These are phyloP conservation scores for Xylariales sp. DNA, from an alignment of 2,329 filamentous ascomycete genomes.

Conservation along the genomic window DNA sequence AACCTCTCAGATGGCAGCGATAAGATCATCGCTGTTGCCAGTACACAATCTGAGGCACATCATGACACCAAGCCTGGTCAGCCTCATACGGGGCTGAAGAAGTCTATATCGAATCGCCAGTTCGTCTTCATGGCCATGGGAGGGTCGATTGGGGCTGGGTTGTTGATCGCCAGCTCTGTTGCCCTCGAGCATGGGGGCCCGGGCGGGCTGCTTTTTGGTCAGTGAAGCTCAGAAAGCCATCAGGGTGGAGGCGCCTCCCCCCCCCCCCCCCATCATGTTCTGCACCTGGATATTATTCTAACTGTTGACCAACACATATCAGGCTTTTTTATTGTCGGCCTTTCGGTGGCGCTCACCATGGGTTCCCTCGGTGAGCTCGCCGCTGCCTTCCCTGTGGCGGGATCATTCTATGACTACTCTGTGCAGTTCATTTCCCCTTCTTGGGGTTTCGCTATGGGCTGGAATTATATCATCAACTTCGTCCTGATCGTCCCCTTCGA, in stretches of 20 bases:
- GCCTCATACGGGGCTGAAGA: slow-evolving; percentile 11
- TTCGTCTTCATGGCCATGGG: slow-evolving; percentile 30
- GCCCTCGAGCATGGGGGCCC: slow-evolving; percentile 27
- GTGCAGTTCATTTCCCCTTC: slow-evolving; percentile 30
- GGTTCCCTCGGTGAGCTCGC: slow-evolving; percentile 19
- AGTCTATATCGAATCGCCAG: slow-evolving; percentile 27
- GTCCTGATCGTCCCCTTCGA: slow-evolving; percentile 32
- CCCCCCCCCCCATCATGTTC: too few relatives aligned
- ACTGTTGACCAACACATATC: too few relatives aligned
- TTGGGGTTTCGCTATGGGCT: slow-evolving; percentile 35
- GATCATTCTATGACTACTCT: slow-evolving; percentile 34
- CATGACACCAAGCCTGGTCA: not conserved
- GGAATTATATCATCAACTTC: slow-evolving; percentile 33
- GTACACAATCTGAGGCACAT: too few relatives aligned
- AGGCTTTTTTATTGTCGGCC: slow-evolving; percentile 25
- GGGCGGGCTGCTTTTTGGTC: slow-evolving; percentile 22
- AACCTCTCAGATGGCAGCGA: too few relatives aligned
- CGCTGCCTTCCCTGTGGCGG: slow-evolving; percentile 27
- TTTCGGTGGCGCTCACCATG: slow-evolving; percentile 26
- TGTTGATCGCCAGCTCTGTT: slow-evolving; percentile 27
- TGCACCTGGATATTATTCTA: too few relatives aligned
- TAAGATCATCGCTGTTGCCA: too few relatives aligned
- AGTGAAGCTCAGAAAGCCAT: too few relatives aligned
- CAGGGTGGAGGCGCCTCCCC: too few relatives aligned
- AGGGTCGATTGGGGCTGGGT: slow-evolving; percentile 30